Conservation (phyloP, 768 basidiomycete species). For the Leccinum longicurvipes region DNA sequence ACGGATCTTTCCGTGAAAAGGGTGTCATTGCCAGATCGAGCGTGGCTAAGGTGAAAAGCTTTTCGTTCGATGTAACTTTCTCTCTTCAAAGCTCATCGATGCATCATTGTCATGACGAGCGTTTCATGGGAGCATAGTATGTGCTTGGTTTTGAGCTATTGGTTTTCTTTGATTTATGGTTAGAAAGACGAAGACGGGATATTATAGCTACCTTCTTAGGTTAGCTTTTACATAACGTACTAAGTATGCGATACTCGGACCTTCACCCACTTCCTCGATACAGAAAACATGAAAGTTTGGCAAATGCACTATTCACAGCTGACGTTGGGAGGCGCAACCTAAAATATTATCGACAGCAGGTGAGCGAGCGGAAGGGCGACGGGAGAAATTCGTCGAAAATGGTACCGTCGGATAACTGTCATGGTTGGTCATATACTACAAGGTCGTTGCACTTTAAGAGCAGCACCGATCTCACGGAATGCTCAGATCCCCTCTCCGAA, state of each 20-base stretch:
- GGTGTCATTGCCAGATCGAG: slow-evolving; percentile 56
- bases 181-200: neutral
- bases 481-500: neutral
- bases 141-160: slow-evolving; percentile 84
- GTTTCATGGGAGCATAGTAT: slow-evolving; percentile 35
- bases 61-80: slow-evolving; percentile 74
- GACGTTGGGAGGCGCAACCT: neutral
- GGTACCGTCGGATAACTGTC: neutral
- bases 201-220: slow-evolving; percentile 62
- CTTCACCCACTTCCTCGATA: slow-evolving; percentile 84
- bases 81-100: slow-evolving; percentile 86
- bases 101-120: slow-evolving; percentile 95
- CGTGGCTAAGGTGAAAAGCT: slow-evolving; percentile 76
- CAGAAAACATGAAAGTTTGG: neutral
- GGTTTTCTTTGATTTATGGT: slow-evolving; percentile 69
- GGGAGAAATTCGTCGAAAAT: neutral
- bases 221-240: slow-evolving; percentile 97
- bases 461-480: neutral
- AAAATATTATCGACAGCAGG: neutral
- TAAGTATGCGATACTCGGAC: slow-evolving; percentile 91
- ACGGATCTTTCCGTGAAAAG: too few relatives aligned
- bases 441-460: neutral
- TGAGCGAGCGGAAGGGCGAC: neutral
- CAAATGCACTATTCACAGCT: neutral
- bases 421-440: neutral